Conservation (phyloP, 2,329 filamentous ascomycete species). For the Coniochaeta prunicola region DNA sequence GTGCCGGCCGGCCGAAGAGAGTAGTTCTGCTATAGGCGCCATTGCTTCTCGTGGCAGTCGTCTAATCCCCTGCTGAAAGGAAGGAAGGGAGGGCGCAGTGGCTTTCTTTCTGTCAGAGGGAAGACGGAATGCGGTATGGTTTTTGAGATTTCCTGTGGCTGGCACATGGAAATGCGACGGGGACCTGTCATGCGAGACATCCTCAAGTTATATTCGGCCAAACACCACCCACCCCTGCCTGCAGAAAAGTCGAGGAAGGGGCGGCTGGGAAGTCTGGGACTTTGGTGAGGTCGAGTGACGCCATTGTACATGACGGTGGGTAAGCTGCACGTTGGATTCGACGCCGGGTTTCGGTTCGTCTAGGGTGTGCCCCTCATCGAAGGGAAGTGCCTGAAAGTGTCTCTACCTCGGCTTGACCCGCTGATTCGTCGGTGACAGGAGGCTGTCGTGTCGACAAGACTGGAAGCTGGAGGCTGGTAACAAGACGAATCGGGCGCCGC, state of each 20-base stretch:
- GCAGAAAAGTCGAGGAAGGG: not conserved
- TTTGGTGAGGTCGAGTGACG: not conserved
- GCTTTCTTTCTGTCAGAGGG: not conserved
- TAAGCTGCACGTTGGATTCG: not conserved
- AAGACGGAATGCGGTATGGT: not conserved
- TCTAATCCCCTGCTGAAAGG: not conserved
- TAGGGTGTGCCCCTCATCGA: not conserved
- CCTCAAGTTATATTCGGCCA: not conserved
- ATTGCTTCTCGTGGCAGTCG: not conserved
- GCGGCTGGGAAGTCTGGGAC: not conserved
- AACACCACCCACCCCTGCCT: not conserved
- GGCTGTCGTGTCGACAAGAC: not conserved
- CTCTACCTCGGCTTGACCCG: not conserved
- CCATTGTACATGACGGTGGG: conserved; percentile 1
- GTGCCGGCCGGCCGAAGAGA: not conserved
- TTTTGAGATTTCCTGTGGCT: not conserved
- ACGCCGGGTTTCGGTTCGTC: not conserved
- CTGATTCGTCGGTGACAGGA: not conserved
- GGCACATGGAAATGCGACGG: not conserved
- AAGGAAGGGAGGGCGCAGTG: not conserved
- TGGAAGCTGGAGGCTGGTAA: not conserved
- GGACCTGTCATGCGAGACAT: not conserved
- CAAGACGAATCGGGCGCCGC: not conserved
- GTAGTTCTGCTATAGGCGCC: conserved; percentile 1
- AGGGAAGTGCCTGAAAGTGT: not conserved